Base-by-base conservation (phyloP, 2,329 filamentous ascomycete genomes). In the Chaetomiaceae sp. region DNA sequence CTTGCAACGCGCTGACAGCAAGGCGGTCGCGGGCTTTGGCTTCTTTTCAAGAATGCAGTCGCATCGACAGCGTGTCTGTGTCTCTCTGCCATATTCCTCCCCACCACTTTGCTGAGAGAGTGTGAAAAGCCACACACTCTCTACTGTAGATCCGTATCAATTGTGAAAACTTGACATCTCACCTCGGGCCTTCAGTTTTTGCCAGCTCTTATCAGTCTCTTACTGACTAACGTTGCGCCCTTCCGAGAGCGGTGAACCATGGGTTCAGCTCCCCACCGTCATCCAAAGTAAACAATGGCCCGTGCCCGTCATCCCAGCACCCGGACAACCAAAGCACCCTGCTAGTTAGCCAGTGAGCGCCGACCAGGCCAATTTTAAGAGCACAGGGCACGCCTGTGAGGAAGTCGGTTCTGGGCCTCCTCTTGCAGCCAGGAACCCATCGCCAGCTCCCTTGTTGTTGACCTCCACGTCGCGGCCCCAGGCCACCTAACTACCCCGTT, bases 251-350 rank as follows among this genome's bases (percentile, higher is more conserved):
- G 41, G 27, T 48, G 46, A 41, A 30, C 27, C 40, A 38, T 45
- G 36, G 16, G 10, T 30, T 49, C 48, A 51, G 41, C 47, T 48
- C 51, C 51, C 47, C 46, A 54, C 42, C 30, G 9, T 36, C 29
- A 20, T 40, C 41, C 55, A 45, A 59, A 61, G 61, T 63, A 63
- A 63, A 63, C 61, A 63, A 61, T 62, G 60, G 60, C 60, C 60
- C 59, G 60, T 62, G 60, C 60, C 46, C 52, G 27, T 34, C 33
- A 47, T 47, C 55, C 44, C 56, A 58, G 49, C 53, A 57, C 59
- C 61, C 55, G 44, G 59, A 59, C 61, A 62, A 62, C 59, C 58
- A 38, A 10, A 29, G 36, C 25, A 37, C 34, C 43, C 32, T 48
- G 36, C n/a, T n/a, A n/a, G n/a, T n/a, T n/a, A n/a, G n/a, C n/a